Conservation (phyloP, 2,329 filamentous ascomycete genomes). For the Cadophora malorum region DNA sequence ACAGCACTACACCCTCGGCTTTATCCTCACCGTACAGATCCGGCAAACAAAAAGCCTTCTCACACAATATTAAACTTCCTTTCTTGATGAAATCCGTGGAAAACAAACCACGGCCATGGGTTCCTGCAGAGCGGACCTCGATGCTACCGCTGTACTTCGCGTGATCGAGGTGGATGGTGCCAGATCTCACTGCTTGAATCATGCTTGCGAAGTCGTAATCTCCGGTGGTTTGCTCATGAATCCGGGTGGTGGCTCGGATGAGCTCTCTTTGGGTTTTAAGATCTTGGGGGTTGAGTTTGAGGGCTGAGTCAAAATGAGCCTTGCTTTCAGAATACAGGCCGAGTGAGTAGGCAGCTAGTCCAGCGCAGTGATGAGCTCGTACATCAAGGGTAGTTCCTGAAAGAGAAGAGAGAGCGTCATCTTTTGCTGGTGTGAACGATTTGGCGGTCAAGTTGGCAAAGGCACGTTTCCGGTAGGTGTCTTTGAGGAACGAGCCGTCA, state of each 20-base stretch:
- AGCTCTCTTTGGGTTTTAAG: constrained; percentile 27
- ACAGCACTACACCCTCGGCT: constrained; percentile 22
- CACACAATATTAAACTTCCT: constrained; percentile 29
- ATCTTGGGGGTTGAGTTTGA: constrained; percentile 23
- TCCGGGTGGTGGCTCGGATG: constrained; percentile 17
- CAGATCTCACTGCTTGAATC: constrained; percentile 14
- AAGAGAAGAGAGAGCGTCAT: constrained; percentile 29
- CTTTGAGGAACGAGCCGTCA: neutral
- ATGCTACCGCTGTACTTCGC: constrained; percentile 27
- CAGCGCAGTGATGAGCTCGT: constrained; percentile 31
- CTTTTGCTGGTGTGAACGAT: constrained; percentile 2
- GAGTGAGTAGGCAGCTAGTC: constrained; percentile 29
- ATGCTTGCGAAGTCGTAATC: constrained; percentile 29
- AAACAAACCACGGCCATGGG: constrained; percentile 23
- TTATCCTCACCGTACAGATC: constrained; percentile 23
- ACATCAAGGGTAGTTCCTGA: constrained; percentile 22
- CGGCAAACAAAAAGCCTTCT: constrained; percentile 34
- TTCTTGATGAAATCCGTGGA: constrained; percentile 23
- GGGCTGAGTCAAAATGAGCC: constrained; percentile 23
- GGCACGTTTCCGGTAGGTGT: neutral
- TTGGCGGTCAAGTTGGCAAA: neutral
- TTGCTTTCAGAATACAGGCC: constrained; percentile 27
- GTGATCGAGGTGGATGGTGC: constrained; percentile 26
- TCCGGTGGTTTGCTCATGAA: constrained; percentile 27
- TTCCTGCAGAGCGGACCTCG: constrained; percentile 2